Conservation (phyloP, 257 asterid species). For the Euphrasia confusa region DNA sequence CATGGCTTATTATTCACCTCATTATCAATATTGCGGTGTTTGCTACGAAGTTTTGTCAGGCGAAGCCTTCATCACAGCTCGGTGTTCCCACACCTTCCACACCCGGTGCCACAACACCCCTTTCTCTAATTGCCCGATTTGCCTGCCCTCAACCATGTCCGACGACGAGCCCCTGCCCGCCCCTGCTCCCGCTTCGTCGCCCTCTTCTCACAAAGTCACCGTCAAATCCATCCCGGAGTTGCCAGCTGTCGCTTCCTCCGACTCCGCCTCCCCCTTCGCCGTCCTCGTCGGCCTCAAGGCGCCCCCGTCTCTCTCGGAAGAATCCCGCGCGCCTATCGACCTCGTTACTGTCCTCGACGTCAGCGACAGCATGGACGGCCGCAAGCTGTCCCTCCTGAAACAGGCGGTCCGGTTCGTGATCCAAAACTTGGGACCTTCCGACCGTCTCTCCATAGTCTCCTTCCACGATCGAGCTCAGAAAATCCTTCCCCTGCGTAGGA, state of each 20-base stretch:
- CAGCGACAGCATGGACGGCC: constrained; percentile 31
- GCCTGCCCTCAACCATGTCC: background rate
- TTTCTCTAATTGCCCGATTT: too few relatives aligned
- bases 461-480: background rate
- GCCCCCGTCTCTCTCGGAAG: constrained; percentile 25
- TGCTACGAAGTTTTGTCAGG: too few relatives aligned
- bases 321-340: constrained; percentile 33
- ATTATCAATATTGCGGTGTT: too few relatives aligned
- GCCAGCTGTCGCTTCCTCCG: constrained; percentile 24
- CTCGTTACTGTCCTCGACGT: constrained; percentile 38
- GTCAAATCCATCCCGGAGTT: constrained; percentile 29
- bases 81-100: too few relatives aligned
- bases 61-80: too few relatives aligned
- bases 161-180: constrained; percentile 34
- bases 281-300: constrained; percentile 31
- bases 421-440: constrained; percentile 29
- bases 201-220: constrained; percentile 10
- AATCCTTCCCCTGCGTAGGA: constrained; percentile 1
- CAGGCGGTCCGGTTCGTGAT: constrained; percentile 28
- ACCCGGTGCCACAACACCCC: too few relatives aligned
- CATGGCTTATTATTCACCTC: too few relatives aligned
- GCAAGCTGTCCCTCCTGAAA: constrained; percentile 30
- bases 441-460: constrained; percentile 6
- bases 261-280: constrained; percentile 10
- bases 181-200: background rate